Conservation (phyloP, 352 stramenopile genomes). For the Phytophthora quininea region DNA sequence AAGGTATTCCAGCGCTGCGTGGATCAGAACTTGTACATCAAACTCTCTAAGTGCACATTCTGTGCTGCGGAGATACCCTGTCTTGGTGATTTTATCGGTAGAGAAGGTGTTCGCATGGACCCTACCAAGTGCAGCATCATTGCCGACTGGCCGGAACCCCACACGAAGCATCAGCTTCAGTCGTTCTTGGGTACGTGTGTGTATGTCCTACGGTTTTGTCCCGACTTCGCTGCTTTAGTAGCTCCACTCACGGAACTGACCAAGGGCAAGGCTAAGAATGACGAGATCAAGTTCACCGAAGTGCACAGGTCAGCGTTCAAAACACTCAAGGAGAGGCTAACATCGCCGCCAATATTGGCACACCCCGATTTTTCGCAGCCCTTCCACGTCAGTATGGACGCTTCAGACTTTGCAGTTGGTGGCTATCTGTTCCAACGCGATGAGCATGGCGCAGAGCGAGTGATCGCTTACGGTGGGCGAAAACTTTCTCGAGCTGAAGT, state of each 20-base stretch:
- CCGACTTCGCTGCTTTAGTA: neutral
- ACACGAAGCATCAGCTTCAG: neutral
- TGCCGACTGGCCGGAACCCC: neutral
- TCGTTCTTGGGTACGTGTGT: neutral
- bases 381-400: neutral
- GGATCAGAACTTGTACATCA: constrained; percentile 5
- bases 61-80: neutral
- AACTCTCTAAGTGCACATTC: neutral
- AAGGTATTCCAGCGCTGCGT: neutral
- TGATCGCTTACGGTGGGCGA: neutral
- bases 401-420: constrained; percentile 4
- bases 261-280: neutral
- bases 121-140: neutral
- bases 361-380: neutral
- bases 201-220: neutral
- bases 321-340: neutral
- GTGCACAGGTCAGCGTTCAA: neutral
- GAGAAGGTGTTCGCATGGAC: neutral
- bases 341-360: neutral
- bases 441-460: neutral
- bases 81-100: neutral
- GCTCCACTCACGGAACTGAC: neutral
- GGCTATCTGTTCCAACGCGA: constrained; percentile 11
- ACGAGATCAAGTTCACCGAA: neutral
- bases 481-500: neutral